These are phyloP conservation scores for Fagopyrum esculentum DNA, from an alignment of 148 eudicot species.

Conservation along the genomic window DNA sequence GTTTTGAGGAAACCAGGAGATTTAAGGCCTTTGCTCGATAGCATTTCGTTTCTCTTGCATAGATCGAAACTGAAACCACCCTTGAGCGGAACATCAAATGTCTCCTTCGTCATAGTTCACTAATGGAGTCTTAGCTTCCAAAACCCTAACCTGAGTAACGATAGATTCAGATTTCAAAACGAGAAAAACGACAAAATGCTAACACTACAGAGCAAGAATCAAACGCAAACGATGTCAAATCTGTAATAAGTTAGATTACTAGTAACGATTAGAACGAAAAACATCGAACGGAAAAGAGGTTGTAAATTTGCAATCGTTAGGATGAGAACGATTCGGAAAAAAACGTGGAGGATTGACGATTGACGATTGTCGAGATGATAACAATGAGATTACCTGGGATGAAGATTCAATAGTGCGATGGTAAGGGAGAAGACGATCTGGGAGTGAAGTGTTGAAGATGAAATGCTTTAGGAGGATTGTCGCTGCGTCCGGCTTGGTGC, in stretches of 20 bases:
- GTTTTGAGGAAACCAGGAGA: constrained; percentile 53
- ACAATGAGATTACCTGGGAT: not conserved
- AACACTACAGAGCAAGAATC: constrained; percentile 4
- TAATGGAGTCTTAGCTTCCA: not conserved
- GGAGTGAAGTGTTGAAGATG: not conserved
- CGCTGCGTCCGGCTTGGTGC: constrained; percentile 7
- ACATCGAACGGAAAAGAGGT: not conserved
- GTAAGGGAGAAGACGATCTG: not conserved
- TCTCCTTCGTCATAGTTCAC: constrained; percentile 31
- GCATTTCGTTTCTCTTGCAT: constrained; percentile 68
- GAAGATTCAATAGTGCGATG: constrained; percentile 4
- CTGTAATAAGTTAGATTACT: not conserved
- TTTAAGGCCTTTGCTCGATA: constrained; percentile 50
- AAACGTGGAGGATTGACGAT: constrained; percentile 1
- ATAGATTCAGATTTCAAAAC: not conserved
- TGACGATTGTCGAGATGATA: not conserved
- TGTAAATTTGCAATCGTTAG: not conserved
- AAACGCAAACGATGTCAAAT: not conserved
- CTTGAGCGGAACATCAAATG: constrained; percentile 46
- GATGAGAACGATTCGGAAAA: not conserved
- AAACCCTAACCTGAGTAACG: constrained; percentile 6
- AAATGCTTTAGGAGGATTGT: not conserved
- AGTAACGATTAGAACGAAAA: not conserved
- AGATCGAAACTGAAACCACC: constrained; percentile 71
- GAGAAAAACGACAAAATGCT: not conserved